Conservation (phyloP, 805 yeast species). For the Brettanomyces anomalus region DNA sequence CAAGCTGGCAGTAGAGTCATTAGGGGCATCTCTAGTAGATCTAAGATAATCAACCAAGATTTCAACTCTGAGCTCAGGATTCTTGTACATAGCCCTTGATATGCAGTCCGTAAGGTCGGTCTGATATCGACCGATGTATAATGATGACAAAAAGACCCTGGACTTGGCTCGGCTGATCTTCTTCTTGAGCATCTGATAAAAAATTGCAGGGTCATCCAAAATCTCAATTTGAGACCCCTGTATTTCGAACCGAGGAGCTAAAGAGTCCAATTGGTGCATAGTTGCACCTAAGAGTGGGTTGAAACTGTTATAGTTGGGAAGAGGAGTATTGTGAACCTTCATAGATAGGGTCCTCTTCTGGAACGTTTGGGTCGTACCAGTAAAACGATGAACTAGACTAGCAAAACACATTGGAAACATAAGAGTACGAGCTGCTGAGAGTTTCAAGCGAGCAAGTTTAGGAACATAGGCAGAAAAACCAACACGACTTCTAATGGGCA, state of each 20-base stretch:
- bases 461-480: no score
- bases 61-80: constrained; percentile 56
- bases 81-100: constrained; percentile 46
- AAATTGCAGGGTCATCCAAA: constrained; percentile 57
- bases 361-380: constrained; percentile 10
- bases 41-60: constrained; percentile 81
- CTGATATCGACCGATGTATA: constrained; percentile 81
- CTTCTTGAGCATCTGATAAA: constrained; percentile 53
- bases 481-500: no score
- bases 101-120: constrained; percentile 62
- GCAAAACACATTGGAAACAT: not conserved
- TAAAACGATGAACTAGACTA: constrained; percentile 7
- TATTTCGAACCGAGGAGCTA: constrained; percentile 62
- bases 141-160: constrained; percentile 72
- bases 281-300: constrained; percentile 21
- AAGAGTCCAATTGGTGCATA: constrained; percentile 43
- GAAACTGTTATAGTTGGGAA: constrained; percentile 18
- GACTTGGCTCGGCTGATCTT: constrained; percentile 55
- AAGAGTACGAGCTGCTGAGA: not conserved
- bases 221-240: constrained; percentile 49
- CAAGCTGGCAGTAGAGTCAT: constrained; percentile 65
- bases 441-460: no score
- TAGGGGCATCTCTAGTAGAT: constrained; percentile 90
- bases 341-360: constrained; percentile 15
- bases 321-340: constrained; percentile 18